Evolutionary conservation across 177 flowering plant genomes (phyloP).

Genomic region (Vitis hybrid): DNA sequence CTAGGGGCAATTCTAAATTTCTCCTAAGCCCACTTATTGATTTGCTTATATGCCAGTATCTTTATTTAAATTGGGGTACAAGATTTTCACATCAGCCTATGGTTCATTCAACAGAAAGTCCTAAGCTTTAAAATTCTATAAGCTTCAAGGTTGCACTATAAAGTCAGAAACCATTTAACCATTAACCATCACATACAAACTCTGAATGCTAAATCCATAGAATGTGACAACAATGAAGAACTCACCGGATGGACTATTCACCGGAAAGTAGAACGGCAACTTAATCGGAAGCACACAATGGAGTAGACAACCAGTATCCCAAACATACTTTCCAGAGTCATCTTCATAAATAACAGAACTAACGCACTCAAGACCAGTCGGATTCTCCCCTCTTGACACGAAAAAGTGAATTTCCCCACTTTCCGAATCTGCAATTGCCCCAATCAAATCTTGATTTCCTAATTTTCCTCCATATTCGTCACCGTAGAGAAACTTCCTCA

Average conservation of each 20-base stretch:
- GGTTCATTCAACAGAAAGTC: not conserved
- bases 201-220: not conserved
- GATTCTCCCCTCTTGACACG: constrained; percentile 30
- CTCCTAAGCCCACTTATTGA: not conserved
- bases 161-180: not conserved
- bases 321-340: constrained; percentile 53
- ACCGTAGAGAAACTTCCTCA: constrained; percentile 40
- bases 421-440: constrained; percentile 55
- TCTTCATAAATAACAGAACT: constrained; percentile 50
- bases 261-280: constrained; percentile 62
- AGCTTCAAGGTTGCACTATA: not conserved
- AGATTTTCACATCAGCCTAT: not conserved
- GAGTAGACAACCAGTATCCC: constrained; percentile 80
- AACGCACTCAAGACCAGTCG: constrained; percentile 29
- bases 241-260: constrained; percentile 47
- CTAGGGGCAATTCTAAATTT: not conserved
- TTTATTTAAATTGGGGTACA: not conserved
- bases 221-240: not conserved
- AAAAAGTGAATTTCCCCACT: constrained; percentile 47
- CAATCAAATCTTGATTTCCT: constrained; percentile 34
- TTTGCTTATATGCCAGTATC: not conserved
- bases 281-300: constrained; percentile 61
- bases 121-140: not conserved
- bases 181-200: not conserved
- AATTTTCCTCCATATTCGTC: constrained; percentile 14